A percentile compares a stretch with the other conserved stretches of the same genome.
These are phyloP conservation scores for Aspergillus viridinutans DNA, from an alignment of 2,329 filamentous ascomycete species.

Conservation along the genomic window DNA sequence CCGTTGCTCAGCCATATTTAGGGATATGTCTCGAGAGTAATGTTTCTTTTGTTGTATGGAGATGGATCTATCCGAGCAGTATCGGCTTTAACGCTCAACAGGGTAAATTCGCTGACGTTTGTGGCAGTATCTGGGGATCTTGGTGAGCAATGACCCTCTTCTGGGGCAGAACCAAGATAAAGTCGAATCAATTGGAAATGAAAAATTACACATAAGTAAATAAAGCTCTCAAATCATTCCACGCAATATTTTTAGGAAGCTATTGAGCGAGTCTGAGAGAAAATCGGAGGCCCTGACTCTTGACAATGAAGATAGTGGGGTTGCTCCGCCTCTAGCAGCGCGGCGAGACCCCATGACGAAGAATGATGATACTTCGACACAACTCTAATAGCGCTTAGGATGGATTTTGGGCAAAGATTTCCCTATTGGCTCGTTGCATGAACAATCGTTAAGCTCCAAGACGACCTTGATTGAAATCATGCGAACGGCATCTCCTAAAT, in stretches of 20 bases:
- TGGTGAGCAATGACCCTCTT: background rate
- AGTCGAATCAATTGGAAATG: background rate
- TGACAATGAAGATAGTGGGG: background rate
- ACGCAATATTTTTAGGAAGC: background rate
- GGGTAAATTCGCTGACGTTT: background rate
- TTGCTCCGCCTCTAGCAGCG: background rate
- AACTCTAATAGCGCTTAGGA: background rate
- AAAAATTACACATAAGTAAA: background rate
- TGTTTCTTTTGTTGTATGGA: background rate
- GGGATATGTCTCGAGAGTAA: background rate
- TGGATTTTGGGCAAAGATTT: background rate
- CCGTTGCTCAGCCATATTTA: constrained; percentile 21
- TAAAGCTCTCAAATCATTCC: background rate
- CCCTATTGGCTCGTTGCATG: background rate
- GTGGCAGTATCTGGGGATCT: background rate
- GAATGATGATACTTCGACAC: background rate
- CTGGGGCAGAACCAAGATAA: background rate
- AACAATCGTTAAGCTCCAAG: background rate
- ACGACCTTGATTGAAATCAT: background rate
- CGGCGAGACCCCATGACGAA: background rate
- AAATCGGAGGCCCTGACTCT: background rate
- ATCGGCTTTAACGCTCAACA: background rate
- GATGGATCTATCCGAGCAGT: background rate
- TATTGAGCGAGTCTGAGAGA: background rate
- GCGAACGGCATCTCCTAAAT: background rate